A percentile compares a stretch with the other conserved stretches of the same genome.
Conservation (phyloP, 192 early-diverging fungal species). For the Dimargaris verticillata region DNA sequence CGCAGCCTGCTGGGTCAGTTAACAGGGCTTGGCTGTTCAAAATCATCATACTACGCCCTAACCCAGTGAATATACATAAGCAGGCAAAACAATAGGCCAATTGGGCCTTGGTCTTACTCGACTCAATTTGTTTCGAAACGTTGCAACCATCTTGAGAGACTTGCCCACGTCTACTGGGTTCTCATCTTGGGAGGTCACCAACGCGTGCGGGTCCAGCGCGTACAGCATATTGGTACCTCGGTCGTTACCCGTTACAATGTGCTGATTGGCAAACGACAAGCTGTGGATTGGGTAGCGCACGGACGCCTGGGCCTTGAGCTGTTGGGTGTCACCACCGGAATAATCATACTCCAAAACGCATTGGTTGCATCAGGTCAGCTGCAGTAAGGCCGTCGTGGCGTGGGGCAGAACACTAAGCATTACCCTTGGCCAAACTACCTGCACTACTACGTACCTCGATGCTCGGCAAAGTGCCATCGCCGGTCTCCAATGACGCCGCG, state of each 20-base stretch:
- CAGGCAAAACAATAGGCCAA: too few relatives aligned
- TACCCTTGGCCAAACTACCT: neutral
- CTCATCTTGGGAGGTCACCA: slow-evolving; percentile 15
- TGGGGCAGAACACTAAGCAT: neutral
- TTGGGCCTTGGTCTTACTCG: neutral
- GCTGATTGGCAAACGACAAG: slow-evolving; percentile 21
- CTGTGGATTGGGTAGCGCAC: slow-evolving; percentile 30
- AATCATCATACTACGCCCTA: too few relatives aligned
- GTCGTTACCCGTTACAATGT: slow-evolving; percentile 29
- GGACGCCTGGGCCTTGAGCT: slow-evolving; percentile 28
- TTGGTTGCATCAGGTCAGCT: neutral
- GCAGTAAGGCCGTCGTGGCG: neutral
- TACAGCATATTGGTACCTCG: slow-evolving; percentile 29
- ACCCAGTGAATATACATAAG: too few relatives aligned
- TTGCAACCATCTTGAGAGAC: slow-evolving; percentile 24
- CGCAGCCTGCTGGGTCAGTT: too few relatives aligned
- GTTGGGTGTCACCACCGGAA: neutral
- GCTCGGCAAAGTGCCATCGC: slow-evolving; percentile 1
- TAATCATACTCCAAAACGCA: slow-evolving; percentile 18
- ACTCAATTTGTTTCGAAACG: slow-evolving; percentile 26
- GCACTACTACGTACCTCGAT: neutral
- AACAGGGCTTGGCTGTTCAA: too few relatives aligned
- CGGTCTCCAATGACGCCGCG: neutral
- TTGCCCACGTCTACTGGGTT: slow-evolving; percentile 15
- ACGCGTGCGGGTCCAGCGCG: slow-evolving; percentile 23